Percentiles rank a stretch among this genome's conserved stretches.
Conservation (phyloP, 805 yeast genomes). For the Suhomyces sp. region DNA sequence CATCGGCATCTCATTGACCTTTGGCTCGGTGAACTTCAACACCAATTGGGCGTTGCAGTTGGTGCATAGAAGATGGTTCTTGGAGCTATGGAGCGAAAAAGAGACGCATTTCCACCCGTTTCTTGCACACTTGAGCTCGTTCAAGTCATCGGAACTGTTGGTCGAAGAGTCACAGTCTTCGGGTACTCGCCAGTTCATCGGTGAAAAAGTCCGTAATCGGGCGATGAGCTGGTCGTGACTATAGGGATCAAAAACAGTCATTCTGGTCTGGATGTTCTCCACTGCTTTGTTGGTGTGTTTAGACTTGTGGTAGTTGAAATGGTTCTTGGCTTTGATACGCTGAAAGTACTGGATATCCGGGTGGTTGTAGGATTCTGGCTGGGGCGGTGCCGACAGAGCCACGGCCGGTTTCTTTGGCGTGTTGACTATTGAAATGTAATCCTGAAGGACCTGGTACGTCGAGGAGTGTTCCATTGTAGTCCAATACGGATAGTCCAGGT, state of each 20-base stretch:
- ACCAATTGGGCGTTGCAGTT: slow-evolving; percentile 29
- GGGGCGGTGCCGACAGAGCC: slow-evolving; percentile 6
- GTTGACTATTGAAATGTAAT: slow-evolving; percentile 20
- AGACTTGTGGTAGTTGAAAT: slow-evolving; percentile 34
- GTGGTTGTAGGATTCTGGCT: slow-evolving; percentile 17
- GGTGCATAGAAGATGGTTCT: slow-evolving; percentile 34
- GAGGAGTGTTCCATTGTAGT: slow-evolving; percentile 8
- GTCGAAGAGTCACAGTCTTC: neutral
- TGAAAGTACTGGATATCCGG: slow-evolving; percentile 41
- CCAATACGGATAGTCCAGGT: neutral
- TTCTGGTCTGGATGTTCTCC: slow-evolving; percentile 13
- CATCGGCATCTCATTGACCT: neutral
- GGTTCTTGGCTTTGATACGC: slow-evolving; percentile 32
- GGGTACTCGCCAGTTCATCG: slow-evolving; percentile 47
- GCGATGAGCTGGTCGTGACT: slow-evolving; percentile 31
- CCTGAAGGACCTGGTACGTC: slow-evolving; percentile 24
- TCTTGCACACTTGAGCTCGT: slow-evolving; percentile 47
- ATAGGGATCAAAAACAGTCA: slow-evolving; percentile 36
- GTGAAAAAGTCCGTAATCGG: slow-evolving; percentile 43
- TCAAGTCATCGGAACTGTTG: slow-evolving; percentile 18
- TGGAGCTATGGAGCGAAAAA: slow-evolving; percentile 18
- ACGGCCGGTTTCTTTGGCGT: slow-evolving; percentile 14
- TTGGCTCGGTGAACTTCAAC: slow-evolving; percentile 24
- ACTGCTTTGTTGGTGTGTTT: slow-evolving; percentile 13
- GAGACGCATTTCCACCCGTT: slow-evolving; percentile 54